Percentiles rank a stretch among this genome's conserved stretches.
These are phyloP conservation scores for Dalechampia spathulata DNA, from an alignment of 441 rosid genomes.

Conservation along the genomic window DNA sequence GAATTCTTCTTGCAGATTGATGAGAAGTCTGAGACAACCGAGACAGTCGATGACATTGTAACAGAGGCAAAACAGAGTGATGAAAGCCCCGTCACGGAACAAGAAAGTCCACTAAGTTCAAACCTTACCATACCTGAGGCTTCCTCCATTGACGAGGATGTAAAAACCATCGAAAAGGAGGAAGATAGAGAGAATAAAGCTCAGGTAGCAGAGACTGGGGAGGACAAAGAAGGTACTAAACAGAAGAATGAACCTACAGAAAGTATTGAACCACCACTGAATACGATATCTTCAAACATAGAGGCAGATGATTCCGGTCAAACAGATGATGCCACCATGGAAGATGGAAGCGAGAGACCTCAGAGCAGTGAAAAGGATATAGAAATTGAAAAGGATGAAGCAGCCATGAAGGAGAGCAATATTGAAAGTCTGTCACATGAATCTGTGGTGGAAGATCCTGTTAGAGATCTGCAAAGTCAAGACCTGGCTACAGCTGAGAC, in stretches of 20 bases:
- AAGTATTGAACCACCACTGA: constrained; percentile 3
- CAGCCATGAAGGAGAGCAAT: too few species aligned
- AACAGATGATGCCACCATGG: too few species aligned
- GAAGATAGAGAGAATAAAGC: background rate
- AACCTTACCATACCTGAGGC: background rate
- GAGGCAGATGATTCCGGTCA: too few species aligned
- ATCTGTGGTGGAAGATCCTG: too few species aligned
- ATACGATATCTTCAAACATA: too few species aligned
- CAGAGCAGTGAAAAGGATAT: too few species aligned
- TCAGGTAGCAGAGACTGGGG: constrained; percentile 9
- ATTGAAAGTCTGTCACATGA: too few species aligned
- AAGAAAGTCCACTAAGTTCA: constrained; percentile 6
- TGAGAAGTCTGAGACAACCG: constrained; percentile 10
- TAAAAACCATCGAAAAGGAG: constrained; percentile 2
- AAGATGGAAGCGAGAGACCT: too few species aligned
- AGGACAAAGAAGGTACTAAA: constrained; percentile 16
- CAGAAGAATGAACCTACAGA: constrained; percentile 2
- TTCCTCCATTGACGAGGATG: constrained; percentile 2
- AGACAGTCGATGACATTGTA: background rate
- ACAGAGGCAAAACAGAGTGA: constrained; percentile 5
- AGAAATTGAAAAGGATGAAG: too few species aligned
- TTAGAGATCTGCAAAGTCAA: too few species aligned
- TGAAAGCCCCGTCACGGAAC: constrained; percentile 1
- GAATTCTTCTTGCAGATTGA: constrained; percentile 10
- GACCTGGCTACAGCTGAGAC: too few species aligned